Evolutionary conservation across 2,329 filamentous ascomycete genomes (phyloP), one percentile per base, ranked within the genome.

Genomic region (Chaetomiaceae sp.): DNA sequence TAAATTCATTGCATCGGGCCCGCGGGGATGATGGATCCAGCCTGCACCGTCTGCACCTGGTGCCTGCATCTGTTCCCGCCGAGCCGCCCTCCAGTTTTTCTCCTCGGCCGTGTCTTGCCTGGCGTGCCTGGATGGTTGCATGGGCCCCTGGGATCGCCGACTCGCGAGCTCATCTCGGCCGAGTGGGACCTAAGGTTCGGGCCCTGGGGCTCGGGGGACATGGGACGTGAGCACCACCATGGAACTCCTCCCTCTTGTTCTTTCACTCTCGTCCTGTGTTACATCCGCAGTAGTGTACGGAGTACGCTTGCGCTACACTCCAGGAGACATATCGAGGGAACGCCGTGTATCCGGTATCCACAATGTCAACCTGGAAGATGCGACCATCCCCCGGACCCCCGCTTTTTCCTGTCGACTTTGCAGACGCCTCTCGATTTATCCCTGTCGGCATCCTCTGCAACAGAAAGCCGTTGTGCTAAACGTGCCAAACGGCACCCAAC

Each of bases 1-100:
- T 60, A 60, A 55, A 53, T 57, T 38, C 39, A 56, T 52, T n/a
- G n/a, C n/a, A n/a, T n/a, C n/a, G n/a, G n/a, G 42, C 33, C 51
- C 50, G 48, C 39, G 31, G 38, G 23, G 17, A 47, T 39, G 44
- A 7, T 12, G 30, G 30, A n/a, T n/a, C 30, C 25, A 34, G 34
- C 41, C 39, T 33, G 30, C n/a, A n/a, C n/a, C n/a, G n/a, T n/a
- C n/a, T n/a, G n/a, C n/a, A 6, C 25, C 25, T 16, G 19, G 52
- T 51, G 44, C 44, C 48, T 51, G 48, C 48, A 48, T 48, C 48
- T 51, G 37, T 20, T 13, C 16, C 7, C 16, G 43, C 25, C 35
- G 21, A 16, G n/a, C 31, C 19, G 44, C 37, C 40, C 19, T 37
- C 31, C 31, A 44, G 40, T 46, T 41, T 37, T 25, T 51, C 17